A percentile compares a stretch with the other conserved stretches of the same genome.
phyloP scores from a whole-genome alignment of 768 basidiomycete genomes.

The Lactarius hatsudake region DNA sequence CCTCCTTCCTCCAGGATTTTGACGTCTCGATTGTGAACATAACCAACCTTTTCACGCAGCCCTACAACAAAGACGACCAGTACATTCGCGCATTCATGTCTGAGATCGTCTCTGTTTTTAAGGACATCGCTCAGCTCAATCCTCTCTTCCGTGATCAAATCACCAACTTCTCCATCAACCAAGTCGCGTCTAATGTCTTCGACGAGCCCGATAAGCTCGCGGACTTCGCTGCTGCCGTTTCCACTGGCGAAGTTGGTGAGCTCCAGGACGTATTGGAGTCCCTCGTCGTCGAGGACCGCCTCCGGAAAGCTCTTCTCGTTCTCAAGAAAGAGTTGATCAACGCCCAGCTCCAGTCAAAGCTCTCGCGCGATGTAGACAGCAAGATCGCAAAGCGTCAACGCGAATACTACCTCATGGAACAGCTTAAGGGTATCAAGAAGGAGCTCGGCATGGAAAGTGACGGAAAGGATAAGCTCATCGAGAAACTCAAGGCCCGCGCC shows the following conservation, averaged over 20 bases:
- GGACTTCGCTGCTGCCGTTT: constrained; percentile 95
- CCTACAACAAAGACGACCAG: constrained; percentile 91
- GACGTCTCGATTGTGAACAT: constrained; percentile 87
- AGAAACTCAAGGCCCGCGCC: constrained; percentile 88
- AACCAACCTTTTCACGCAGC: constrained; percentile 74
- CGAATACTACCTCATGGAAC: constrained; percentile 96
- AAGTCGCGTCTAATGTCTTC: constrained; percentile 89
- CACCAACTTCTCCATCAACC: constrained; percentile 92
- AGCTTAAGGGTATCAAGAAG: constrained; percentile 94
- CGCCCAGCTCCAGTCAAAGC: constrained; percentile 90
- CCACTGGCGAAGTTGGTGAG: constrained; percentile 87
- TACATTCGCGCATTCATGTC: constrained; percentile 95
- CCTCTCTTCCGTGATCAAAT: constrained; percentile 98
- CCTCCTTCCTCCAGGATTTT: constrained; percentile 79
- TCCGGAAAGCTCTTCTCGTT: constrained; percentile 86
- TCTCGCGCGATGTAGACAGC: constrained; percentile 87
- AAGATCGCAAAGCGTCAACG: constrained; percentile 94
- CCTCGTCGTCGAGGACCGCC: constrained; percentile 78
- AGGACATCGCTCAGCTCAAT: constrained; percentile 96
- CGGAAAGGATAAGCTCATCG: constrained; percentile 91
- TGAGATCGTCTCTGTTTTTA: constrained; percentile 96
- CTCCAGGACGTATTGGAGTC: constrained; percentile 92
- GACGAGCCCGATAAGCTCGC: constrained; percentile 97
- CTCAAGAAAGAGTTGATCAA: constrained; percentile 98
- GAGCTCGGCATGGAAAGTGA: constrained; percentile 94